phyloP scores from a whole-genome alignment of 2,329 filamentous ascomycete genomes.

The Pestalotiopsis sp. region DNA sequence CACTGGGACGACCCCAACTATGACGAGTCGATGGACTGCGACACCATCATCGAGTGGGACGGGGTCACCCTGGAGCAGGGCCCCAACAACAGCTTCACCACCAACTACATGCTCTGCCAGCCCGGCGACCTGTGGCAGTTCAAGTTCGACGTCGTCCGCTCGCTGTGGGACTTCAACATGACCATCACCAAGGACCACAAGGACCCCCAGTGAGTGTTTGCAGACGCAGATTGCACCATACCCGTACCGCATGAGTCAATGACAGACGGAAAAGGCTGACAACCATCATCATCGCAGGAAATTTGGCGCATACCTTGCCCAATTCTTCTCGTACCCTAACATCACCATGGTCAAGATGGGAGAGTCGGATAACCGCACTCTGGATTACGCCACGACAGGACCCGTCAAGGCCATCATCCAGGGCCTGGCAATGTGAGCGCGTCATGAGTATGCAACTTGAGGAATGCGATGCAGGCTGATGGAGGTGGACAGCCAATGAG shows the following conservation, averaged over 20 bases:
- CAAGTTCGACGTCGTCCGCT: background rate
- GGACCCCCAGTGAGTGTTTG: slow-evolving; percentile 9
- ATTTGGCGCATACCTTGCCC: background rate
- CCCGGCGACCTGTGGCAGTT: slow-evolving; percentile 14
- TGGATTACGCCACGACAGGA: background rate
- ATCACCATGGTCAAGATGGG: slow-evolving; percentile 8
- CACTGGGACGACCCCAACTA: slow-evolving; percentile 17
- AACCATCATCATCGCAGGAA: background rate
- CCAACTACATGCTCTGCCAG: slow-evolving; percentile 15
- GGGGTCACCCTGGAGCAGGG: slow-evolving; percentile 21
- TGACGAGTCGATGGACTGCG: slow-evolving; percentile 17
- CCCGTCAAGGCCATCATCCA: slow-evolving; percentile 11
- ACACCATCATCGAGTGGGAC: slow-evolving; percentile 26
- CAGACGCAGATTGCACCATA: background rate
- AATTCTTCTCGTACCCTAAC: slow-evolving; percentile 12
- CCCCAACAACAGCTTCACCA: slow-evolving; percentile 28
- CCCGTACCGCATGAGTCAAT: no score
- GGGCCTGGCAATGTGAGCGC: slow-evolving; percentile 5
- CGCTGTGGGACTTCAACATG: slow-evolving; percentile 12
- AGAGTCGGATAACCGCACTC: slow-evolving; percentile 5
- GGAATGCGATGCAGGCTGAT: background rate
- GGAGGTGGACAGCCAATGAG: background rate
- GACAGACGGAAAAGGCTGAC: no score
- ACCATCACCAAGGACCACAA: slow-evolving; percentile 5
- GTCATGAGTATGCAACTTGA: background rate